Evolutionary conservation across 345 rosid genomes (phyloP).

Genomic region (Linum tenue): DNA sequence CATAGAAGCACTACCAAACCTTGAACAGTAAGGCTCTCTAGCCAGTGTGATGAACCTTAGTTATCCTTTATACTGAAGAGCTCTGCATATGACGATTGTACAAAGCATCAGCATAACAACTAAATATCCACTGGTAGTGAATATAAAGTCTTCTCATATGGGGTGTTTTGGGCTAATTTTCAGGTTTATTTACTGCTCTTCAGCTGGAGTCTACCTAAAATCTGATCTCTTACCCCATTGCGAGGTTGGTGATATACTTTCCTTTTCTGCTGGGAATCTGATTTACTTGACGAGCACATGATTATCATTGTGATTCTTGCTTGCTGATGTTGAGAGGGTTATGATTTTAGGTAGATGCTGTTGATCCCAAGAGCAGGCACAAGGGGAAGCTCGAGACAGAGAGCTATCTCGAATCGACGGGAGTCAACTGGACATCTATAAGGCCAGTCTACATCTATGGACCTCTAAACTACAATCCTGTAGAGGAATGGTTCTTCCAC

Average conservation of each 20-base stretch:
- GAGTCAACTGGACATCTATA: constrained; percentile 85
- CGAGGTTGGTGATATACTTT: constrained; percentile 42
- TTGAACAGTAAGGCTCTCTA: constrained; percentile 58
- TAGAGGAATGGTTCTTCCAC: constrained; percentile 98
- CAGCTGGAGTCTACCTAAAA: constrained; percentile 92
- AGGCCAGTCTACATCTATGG: constrained; percentile 96
- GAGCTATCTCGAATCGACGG: constrained; percentile 47
- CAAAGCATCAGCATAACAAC: no score
- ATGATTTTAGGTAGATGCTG: constrained; percentile 54
- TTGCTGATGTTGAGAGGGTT: background rate
- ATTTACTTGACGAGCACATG: background rate
- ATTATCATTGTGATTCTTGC: no score
- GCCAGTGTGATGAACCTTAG: background rate
- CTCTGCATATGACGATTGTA: no score
- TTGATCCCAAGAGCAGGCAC: constrained; percentile 97
- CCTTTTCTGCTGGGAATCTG: background rate
- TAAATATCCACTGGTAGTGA: no score
- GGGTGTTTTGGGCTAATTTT: constrained; percentile 7
- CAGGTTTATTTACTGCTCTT: constrained; percentile 92
- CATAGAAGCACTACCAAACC: constrained; percentile 81
- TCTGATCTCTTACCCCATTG: constrained; percentile 72
- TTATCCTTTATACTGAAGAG: no score
- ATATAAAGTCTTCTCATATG: no score
- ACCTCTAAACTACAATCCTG: constrained; percentile 93
- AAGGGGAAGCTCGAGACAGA: constrained; percentile 94